These are phyloP conservation scores for Apiotrichum gracile DNA, from an alignment of 1,284 basidiomycete genomes.

Conservation along the genomic window DNA sequence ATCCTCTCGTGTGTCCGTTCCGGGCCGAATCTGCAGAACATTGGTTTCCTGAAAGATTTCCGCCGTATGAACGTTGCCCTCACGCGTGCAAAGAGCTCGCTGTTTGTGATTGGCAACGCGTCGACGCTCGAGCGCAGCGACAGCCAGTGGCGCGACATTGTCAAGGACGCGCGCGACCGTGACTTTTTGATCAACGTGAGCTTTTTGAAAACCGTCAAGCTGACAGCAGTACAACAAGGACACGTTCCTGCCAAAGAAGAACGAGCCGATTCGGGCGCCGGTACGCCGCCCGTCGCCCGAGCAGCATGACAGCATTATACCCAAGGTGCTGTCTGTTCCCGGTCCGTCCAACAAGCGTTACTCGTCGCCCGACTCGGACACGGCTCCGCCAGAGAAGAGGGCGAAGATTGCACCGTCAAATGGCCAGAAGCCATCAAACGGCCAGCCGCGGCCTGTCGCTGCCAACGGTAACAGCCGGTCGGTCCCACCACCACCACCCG, in stretches of 20 bases:
- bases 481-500: background rate
- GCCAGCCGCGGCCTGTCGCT: background rate
- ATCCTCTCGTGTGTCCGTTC: constrained; percentile 91
- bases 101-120: constrained; percentile 89
- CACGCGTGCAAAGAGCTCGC: constrained; percentile 87
- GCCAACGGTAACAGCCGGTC: background rate
- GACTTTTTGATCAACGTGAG: constrained; percentile 46
- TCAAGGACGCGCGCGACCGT: constrained; percentile 62
- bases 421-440: too few species aligned
- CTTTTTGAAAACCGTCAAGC: background rate
- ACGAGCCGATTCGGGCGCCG: background rate
- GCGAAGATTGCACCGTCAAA: background rate
- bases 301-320: background rate
- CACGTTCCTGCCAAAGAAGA: background rate
- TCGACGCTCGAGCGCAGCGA: constrained; percentile 81
- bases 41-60: constrained; percentile 81
- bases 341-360: background rate
- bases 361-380: background rate
- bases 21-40: constrained; percentile 66
- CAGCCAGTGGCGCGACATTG: constrained; percentile 68
- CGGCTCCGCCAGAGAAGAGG: constrained; percentile 1
- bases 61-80: constrained; percentile 97
- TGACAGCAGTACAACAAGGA: background rate
- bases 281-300: background rate
- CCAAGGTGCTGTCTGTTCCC: background rate